phyloP scores from a whole-genome alignment of 1,284 basidiomycete species.

The Trametes sp. region DNA sequence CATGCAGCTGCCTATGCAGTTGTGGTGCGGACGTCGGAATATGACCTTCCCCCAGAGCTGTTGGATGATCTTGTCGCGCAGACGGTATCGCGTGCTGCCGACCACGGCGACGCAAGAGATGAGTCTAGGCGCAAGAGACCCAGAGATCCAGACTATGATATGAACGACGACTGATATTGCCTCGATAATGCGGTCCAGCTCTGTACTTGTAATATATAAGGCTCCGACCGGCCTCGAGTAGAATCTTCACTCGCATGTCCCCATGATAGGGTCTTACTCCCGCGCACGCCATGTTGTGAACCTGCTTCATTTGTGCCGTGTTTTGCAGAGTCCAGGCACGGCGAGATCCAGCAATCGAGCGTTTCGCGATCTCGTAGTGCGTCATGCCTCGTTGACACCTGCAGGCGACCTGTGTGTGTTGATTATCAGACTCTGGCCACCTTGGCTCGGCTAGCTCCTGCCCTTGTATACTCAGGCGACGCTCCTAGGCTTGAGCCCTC shows the following conservation, averaged over 20 bases:
- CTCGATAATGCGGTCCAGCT: too few species aligned
- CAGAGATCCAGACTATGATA: constrained; percentile 17
- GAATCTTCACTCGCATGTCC: too few species aligned
- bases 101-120: constrained; percentile 18
- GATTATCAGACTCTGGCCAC: constrained; percentile 1
- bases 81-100: constrained; percentile 42
- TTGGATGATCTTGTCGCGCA: constrained; percentile 70
- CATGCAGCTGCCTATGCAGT: constrained; percentile 73
- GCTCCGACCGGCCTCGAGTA: too few species aligned
- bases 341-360: neutral
- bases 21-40: constrained; percentile 73
- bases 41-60: constrained; percentile 68
- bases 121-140: constrained; percentile 23
- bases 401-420: constrained; percentile 13
- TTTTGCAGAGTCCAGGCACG: neutral
- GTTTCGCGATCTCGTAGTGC: constrained; percentile 6
- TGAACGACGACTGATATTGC: constrained; percentile 21
- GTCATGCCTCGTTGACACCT: constrained; percentile 22
- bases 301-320: too few species aligned
- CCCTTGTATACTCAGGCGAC: neutral
- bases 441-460: neutral
- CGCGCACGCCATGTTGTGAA: too few species aligned
- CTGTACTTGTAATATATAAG: neutral
- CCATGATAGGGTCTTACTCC: too few species aligned
- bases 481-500: neutral